Conservation (phyloP, 306 rosid genomes). For the Clitoria ternatea region DNA sequence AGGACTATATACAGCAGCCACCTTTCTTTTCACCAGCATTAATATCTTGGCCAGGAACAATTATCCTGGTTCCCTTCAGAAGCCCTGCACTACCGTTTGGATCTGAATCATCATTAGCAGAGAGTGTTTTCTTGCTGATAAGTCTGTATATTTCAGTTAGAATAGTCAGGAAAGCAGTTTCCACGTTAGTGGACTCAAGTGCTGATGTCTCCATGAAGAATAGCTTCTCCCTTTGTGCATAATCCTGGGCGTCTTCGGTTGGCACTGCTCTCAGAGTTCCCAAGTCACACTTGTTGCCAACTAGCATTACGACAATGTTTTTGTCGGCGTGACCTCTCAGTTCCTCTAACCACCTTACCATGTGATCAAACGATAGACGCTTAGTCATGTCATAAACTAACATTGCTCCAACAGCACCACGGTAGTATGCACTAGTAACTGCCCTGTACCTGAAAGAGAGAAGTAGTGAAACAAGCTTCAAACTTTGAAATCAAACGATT, state of each 20-base stretch:
- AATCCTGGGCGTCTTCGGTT: slow-evolving; percentile 85
- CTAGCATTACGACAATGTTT: slow-evolving; percentile 77
- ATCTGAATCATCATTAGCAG: slow-evolving; percentile 47
- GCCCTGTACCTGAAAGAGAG: slow-evolving; percentile 66
- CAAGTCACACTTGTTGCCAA: slow-evolving; percentile 84
- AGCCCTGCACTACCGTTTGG: slow-evolving; percentile 49
- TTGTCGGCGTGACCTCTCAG: slow-evolving; percentile 81
- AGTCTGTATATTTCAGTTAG: slow-evolving; percentile 70
- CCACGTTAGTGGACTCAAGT: slow-evolving; percentile 81
- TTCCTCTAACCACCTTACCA: slow-evolving; percentile 89
- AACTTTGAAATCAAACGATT: not conserved
- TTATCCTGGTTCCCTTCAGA: slow-evolving; percentile 63
- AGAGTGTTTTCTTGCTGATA: slow-evolving; percentile 66
- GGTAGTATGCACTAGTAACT: slow-evolving; percentile 87
- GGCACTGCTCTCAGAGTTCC: slow-evolving; percentile 81
- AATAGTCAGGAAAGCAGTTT: slow-evolving; percentile 75
- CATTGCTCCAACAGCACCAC: slow-evolving; percentile 98
- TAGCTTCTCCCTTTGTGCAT: slow-evolving; percentile 82
- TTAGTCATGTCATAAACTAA: slow-evolving; percentile 80
- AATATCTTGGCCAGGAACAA: slow-evolving; percentile 50
- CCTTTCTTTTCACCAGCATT: slow-evolving; percentile 24
- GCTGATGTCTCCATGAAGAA: slow-evolving; percentile 96
- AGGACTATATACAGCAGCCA: slow-evolving; percentile 56
- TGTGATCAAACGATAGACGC: slow-evolving; percentile 85
- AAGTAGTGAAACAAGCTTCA: not conserved